phyloP scores from a whole-genome alignment of 805 yeast genomes.

The Cyberlindnera meyerae region DNA sequence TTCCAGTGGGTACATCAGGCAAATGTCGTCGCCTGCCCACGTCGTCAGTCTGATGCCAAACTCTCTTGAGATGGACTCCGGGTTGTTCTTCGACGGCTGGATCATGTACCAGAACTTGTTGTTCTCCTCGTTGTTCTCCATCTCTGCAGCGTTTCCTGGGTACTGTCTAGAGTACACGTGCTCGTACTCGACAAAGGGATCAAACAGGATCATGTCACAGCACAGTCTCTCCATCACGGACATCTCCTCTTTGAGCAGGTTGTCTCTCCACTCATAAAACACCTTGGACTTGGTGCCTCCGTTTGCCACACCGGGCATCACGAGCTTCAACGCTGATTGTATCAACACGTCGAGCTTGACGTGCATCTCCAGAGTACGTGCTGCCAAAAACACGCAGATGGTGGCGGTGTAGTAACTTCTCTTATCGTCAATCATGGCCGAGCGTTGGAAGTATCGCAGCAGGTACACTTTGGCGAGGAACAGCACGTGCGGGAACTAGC shows the following conservation, averaged over 20 bases:
- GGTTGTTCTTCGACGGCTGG: neutral
- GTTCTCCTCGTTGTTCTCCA: neutral
- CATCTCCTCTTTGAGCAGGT: slow-evolving; percentile 14
- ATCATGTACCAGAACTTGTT: slow-evolving; percentile 6
- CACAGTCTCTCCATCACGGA: slow-evolving; percentile 22
- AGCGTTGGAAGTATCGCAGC: slow-evolving; percentile 20
- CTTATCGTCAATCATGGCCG: slow-evolving; percentile 1
- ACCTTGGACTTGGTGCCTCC: slow-evolving; percentile 6
- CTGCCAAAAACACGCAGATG: slow-evolving; percentile 17
- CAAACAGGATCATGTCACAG: slow-evolving; percentile 19
- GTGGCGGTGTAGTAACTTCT: slow-evolving; percentile 1
- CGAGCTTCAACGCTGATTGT: neutral
- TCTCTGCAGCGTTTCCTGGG: slow-evolving; percentile 5
- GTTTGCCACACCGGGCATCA: neutral
- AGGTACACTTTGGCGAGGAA: slow-evolving; percentile 14
- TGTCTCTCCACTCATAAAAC: slow-evolving; percentile 17
- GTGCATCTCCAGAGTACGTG: slow-evolving; percentile 19
- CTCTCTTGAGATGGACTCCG: neutral
- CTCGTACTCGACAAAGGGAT: slow-evolving; percentile 13
- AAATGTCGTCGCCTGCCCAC: slow-evolving; percentile 13
- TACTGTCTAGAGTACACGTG: slow-evolving; percentile 1
- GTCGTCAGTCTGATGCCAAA: slow-evolving; percentile 1
- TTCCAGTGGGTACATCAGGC: slow-evolving; percentile 12
- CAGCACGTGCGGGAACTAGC: neutral
- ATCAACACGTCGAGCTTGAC: slow-evolving; percentile 5